Conservation (phyloP, 2,329 filamentous ascomycete species). For the Cladosporium sp. region DNA sequence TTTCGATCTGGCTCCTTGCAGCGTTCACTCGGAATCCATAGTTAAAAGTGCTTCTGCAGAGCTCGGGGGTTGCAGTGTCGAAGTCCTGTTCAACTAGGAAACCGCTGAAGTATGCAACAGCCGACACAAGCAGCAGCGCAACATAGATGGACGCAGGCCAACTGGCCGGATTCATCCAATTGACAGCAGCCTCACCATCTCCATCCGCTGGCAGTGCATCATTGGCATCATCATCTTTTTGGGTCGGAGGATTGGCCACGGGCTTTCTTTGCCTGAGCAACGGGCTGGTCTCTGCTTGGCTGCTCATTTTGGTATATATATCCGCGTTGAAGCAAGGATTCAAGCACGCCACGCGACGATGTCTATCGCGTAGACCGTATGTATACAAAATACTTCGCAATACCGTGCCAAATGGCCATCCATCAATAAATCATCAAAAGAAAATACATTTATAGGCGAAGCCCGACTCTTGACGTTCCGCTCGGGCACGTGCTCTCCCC, state of each 20-base stretch:
- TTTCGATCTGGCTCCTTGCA: conserved; percentile 26
- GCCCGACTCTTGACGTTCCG: conserved; percentile 5
- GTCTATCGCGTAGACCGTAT: background rate
- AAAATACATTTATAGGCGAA: background rate
- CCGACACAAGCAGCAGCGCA: conserved; percentile 14
- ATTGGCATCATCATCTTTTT: background rate
- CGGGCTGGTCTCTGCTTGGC: conserved; percentile 2
- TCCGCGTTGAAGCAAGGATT: too few relatives aligned
- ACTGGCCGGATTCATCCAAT: conserved; percentile 21
- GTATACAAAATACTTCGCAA: background rate
- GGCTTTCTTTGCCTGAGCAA: conserved; percentile 7
- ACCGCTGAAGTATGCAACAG: conserved; percentile 15
- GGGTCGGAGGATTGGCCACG: background rate
- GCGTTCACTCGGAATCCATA: conserved; percentile 26
- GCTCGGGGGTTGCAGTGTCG: conserved; percentile 17
- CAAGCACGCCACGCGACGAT: background rate
- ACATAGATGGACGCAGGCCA: conserved; percentile 21
- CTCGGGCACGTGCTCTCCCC: conserved; percentile 1
- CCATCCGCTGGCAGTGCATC: background rate
- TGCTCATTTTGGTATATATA: background rate
- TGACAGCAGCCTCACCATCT: background rate
- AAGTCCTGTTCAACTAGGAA: conserved; percentile 16
- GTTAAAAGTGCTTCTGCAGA: conserved; percentile 25
- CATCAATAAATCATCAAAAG: background rate
- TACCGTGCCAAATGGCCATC: background rate